These are phyloP conservation scores for Fusarium succisae DNA, from an alignment of 2,329 filamentous ascomycete genomes.

Conservation along the genomic window DNA sequence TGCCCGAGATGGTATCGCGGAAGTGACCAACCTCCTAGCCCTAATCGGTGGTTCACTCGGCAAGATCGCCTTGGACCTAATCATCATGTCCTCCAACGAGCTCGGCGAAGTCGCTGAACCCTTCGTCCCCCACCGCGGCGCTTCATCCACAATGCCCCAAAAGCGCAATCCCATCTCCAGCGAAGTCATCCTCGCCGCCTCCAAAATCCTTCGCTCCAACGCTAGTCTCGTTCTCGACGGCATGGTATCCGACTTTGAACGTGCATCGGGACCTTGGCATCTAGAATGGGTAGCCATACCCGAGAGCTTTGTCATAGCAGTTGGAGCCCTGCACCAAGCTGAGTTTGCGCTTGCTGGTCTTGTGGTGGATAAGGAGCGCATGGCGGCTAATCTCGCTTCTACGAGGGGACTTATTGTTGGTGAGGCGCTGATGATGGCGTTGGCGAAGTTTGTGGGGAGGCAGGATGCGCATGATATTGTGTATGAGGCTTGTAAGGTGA, in stretches of 20 bases:
- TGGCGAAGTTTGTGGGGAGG: constrained; percentile 62
- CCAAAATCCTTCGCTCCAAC: constrained; percentile 62
- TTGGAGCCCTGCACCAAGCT: constrained; percentile 63
- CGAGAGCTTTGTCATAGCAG: constrained; percentile 61
- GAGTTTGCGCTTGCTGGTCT: constrained; percentile 62
- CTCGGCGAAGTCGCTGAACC: constrained; percentile 61
- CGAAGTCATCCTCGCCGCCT: constrained; percentile 64
- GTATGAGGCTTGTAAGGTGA: constrained; percentile 58
- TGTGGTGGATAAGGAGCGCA: constrained; percentile 58
- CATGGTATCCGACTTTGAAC: constrained; percentile 67
- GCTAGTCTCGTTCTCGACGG: constrained; percentile 62
- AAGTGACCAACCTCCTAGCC: constrained; percentile 62
- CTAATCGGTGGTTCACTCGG: constrained; percentile 63
- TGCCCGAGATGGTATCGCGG: constrained; percentile 62
- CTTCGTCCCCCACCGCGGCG: constrained; percentile 63
- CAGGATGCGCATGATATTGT: constrained; percentile 65
- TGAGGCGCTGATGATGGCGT: constrained; percentile 69
- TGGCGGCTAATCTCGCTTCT: constrained; percentile 61
- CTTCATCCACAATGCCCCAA: constrained; percentile 66
- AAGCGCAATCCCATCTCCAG: constrained; percentile 68
- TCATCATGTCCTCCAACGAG: constrained; percentile 67
- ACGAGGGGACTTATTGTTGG: constrained; percentile 64
- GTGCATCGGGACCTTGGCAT: constrained; percentile 67
- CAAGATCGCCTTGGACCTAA: constrained; percentile 65
- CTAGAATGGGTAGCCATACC: constrained; percentile 67